Base-by-base conservation (phyloP, 148 eudicot genomes). In the Rhododendron simsii region DNA sequence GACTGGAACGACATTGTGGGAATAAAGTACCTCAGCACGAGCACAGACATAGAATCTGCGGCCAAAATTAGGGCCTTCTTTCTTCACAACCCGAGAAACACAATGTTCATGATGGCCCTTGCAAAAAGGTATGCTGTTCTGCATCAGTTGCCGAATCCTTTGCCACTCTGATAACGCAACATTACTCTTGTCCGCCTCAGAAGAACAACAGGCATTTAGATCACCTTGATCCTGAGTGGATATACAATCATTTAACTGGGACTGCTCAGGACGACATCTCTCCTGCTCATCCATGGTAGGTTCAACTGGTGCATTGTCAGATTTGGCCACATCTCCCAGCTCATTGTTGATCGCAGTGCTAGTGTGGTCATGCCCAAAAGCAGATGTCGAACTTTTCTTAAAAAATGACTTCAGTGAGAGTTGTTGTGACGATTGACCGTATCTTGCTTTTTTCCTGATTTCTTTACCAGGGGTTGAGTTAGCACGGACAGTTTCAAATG, bases 21-120 rank as follows among this genome's bases (percentile, higher is more conserved):
- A 8, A 85, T 4, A 76, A 74, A 86, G 85, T 92, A 97, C 99
- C 99, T 95, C 98, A 87, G 93, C 94, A 67, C 98, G 99, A 76
- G 98, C 98, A 88, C 99, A 97, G 81, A 92, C 96, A 88, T 94
- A 97, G 89, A 97, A 97, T 81, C 94, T 92, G 84, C 94, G 93
- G 45, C 99, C 99, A 88, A 91, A 92, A 86, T 89, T 95, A 15
- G 95, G 95, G 30, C 99, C 99, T 15, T 92, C 90, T 88, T 97
- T 97, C 90, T 94, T 97, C 87, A 97, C 99, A 37, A 97, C 92
- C 82, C 98, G 93, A 81, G 96, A 80, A 85, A 95, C 95, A 91
- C 98, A 95, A 50, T 96, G 94, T 90, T 95, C 99, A 48, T 51
- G 86, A 86, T 97, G 99, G 65, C 99, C 99, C 89, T 94, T 92